These are phyloP conservation scores for Colletotrichum melonis DNA, from an alignment of 2,329 filamentous ascomycete species.

Conservation along the genomic window DNA sequence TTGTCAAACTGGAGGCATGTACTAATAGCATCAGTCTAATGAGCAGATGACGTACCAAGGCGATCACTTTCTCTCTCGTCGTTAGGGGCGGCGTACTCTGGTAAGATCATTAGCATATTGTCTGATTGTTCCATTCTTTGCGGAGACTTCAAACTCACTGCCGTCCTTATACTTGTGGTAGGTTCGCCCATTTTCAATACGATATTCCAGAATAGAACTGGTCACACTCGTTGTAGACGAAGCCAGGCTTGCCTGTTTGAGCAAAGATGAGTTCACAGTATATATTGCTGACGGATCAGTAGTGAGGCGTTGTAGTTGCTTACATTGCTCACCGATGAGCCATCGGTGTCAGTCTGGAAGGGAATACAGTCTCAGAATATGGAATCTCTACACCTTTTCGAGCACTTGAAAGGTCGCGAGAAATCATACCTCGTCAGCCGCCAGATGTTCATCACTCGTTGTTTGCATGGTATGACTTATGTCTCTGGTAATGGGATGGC, in stretches of 20 bases:
- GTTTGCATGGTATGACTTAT: background rate
- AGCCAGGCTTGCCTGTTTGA: background rate
- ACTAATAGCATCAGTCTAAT: too few species aligned
- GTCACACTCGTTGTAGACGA: background rate
- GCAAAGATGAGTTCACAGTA: background rate
- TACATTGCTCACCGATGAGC: background rate
- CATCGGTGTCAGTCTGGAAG: background rate
- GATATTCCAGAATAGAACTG: background rate
- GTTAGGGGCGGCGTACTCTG: slow-evolving; percentile 14
- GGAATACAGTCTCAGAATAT: background rate
- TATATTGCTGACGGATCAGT: background rate
- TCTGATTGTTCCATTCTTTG: too few species aligned
- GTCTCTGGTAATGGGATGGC: background rate
- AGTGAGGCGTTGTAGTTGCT: background rate
- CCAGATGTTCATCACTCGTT: background rate
- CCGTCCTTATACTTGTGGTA: slow-evolving; percentile 45
- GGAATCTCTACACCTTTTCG: background rate
- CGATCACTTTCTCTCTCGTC: slow-evolving; percentile 5
- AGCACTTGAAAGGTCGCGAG: too few species aligned
- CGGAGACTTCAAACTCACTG: background rate
- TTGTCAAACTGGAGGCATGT: background rate
- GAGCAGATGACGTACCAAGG: background rate
- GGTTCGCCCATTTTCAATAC: slow-evolving; percentile 48
- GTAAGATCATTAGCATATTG: background rate
- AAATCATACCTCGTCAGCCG: background rate